phyloP scores from a whole-genome alignment of 2,329 filamentous ascomycete genomes.

The Verticillium isaacii region DNA sequence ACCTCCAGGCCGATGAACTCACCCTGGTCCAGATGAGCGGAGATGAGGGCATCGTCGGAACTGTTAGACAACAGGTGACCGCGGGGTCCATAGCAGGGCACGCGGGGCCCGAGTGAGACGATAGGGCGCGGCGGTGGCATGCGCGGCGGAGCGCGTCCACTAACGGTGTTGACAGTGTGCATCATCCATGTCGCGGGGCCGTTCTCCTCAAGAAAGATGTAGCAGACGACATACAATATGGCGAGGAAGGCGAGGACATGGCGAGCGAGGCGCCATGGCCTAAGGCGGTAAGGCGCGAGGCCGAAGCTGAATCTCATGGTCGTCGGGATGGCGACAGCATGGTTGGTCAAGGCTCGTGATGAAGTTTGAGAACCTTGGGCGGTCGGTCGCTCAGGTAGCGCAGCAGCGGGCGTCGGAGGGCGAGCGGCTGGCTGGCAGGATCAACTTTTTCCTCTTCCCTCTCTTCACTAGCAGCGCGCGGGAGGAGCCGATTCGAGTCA shows the following conservation, averaged over 20 bases:
- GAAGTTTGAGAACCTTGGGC: not conserved
- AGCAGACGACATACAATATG: not conserved
- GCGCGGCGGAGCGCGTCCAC: not conserved
- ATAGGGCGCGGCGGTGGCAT: not conserved
- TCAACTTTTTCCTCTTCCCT: not conserved
- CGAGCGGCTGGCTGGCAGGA: not conserved
- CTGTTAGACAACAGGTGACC: constrained; percentile 18
- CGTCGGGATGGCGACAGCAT: not conserved
- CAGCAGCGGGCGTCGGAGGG: not conserved
- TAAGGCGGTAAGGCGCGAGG: not conserved
- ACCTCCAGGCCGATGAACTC: not conserved
- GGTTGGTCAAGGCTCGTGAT: not conserved
- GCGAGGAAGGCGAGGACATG: not conserved
- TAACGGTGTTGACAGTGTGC: not conserved
- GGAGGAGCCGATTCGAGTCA: not conserved
- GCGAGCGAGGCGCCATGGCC: not conserved
- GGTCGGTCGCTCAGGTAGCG: not conserved
- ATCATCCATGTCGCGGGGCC: not conserved
- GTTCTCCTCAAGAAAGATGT: not conserved
- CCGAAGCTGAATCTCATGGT: not conserved
- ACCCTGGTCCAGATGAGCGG: constrained; percentile 11
- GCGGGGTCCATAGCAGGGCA: constrained; percentile 20
- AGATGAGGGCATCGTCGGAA: constrained; percentile 19
- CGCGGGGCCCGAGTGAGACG: constrained; percentile 6
- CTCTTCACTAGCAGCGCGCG: not conserved